Evolutionary conservation across 352 stramenopile species (phyloP), one percentile per base, ranked within the genome.

Genomic region (Globisporangium iwayamae): DNA sequence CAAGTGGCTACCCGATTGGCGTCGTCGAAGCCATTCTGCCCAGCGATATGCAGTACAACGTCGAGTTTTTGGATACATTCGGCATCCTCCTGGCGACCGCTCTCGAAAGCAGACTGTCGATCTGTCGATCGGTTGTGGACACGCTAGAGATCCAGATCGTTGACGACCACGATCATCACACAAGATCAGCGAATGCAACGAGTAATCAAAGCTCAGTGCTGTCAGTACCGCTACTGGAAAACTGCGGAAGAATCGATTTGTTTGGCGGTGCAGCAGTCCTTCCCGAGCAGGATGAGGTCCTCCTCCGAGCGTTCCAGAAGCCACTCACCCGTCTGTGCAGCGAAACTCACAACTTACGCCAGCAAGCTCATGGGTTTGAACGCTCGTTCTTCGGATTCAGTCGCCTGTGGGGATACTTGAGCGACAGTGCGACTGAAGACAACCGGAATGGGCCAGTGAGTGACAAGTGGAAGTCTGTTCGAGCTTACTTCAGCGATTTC

Each of bases 21-120:
- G 34, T 74, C 1, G 25, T 74, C 32, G 47, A 74, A 48, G 68
- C 64, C 4, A 20, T 74, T 20, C 13, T 74, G 4, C 4, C 59
- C 3, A 34, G 56, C 22, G n/a, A 39, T 2, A 22, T 7, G 13
- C 41, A 38, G 25, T 43, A 9, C 38, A 58, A 48, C 28, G 22
- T 59, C 4, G 67, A 70, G 47, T 68, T 73, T 41, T 10, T 73
- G 22, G 58, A 73, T 32, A 63, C 54, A 18, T 65, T 73, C n/a
- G 53, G 67, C 1, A 32, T 67, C 3, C 47, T 73, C 2, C 45
- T 73, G 3, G 58, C 59, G 18, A 43, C 67, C 4, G 63, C 67
- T 3, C 47, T 73, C 6, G 58, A 68, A 47, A 68, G 50, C 18
- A 46, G 67, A 52, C 11, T 45, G 9, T 11, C 45, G 28, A 43